Evolutionary conservation across 192 early-diverging fungal genomes (phyloP).

Genomic region (Podochytrium sp.): DNA sequence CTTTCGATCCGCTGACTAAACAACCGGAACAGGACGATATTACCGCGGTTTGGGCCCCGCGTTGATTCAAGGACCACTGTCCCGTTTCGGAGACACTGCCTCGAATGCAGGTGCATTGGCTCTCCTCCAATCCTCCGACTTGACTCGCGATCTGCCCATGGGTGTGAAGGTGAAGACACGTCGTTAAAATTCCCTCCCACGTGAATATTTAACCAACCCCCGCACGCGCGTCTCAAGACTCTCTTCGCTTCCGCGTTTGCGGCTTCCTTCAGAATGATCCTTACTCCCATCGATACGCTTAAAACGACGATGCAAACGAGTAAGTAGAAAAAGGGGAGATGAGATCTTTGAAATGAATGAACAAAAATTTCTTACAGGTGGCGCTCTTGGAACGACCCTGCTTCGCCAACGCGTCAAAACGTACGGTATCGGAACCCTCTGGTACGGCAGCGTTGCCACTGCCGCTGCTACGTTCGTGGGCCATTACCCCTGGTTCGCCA

Average conservation of each 20-base stretch:
- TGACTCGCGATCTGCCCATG: slow-evolving; percentile 39
- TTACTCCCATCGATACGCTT: slow-evolving; percentile 50
- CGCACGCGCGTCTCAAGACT: no score
- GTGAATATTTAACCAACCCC: not conserved
- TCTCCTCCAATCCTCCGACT: slow-evolving; percentile 31
- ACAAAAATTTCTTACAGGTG: not conserved
- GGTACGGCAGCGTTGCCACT: slow-evolving; percentile 47
- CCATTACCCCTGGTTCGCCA: slow-evolving; percentile 42
- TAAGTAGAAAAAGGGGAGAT: no score
- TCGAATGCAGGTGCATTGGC: slow-evolving; percentile 50
- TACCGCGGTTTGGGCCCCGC: slow-evolving; percentile 48
- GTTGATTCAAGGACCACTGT: slow-evolving; percentile 48
- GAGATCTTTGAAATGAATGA: not conserved
- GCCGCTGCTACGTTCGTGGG: slow-evolving; percentile 51
- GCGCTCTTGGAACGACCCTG: slow-evolving; percentile 31
- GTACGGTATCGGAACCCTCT: slow-evolving; percentile 44
- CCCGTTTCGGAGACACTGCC: slow-evolving; percentile 52
- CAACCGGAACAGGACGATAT: slow-evolving; percentile 30
- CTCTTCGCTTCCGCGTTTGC: slow-evolving; percentile 39
- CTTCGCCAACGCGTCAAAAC: slow-evolving; percentile 30
- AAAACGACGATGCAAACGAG: slow-evolving; percentile 50
- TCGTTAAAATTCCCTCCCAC: slow-evolving; percentile 26
- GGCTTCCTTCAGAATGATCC: slow-evolving; percentile 46
- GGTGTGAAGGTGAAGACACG: no score
- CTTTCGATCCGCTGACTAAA: not conserved